Base-by-base conservation (phyloP, 73 alveolate species). In the Paramecium caudatum region DNA sequence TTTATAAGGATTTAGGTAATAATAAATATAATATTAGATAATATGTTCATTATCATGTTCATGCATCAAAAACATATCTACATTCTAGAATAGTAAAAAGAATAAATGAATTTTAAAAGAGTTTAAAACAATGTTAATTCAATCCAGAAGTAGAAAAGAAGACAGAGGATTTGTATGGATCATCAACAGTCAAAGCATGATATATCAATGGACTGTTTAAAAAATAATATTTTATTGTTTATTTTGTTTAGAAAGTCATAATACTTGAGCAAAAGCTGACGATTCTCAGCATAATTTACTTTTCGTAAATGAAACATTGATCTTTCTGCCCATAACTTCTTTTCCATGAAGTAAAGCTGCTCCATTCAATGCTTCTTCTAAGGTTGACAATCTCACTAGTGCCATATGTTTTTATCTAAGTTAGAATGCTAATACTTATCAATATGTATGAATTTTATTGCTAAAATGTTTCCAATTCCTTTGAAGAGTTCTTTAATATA, bases 321-420 rank as follows among this genome's bases (percentile, higher is more conserved):
- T 86, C 65, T 86, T 86, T 62, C 93, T 70, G 25, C 93, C 88
- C 63, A 62, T 47, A 10, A 86, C 70, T 63, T 86, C 93, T 27
- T 86, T 78, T 2, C 84, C 93, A 63, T 86, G 93, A n/a, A 86
- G 55, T 62, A 62, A 43, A 10, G 90, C 82, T 33, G 84, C 90
- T 62, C 90, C 93, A 63, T 86, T 86, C 63, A 86, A 62, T 8
- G 93, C 93, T 63, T 86, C 93, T 86, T 86, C 93, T 30, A 49
- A n/a, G 4, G 82, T 36, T 23, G 93, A 86, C 19, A 86, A 46
- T 86, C 68, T 86, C 9, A 86, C 93, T 46, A 62, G 65, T 17
- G 90, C 82, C 93, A 86, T 86, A 37, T 74, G 88, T 21, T 74
- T 74, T 74, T 74, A 45, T 74, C 88, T 74, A 41, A 41, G 3